phyloP scores from a whole-genome alignment of 164 flowering plant species.

The Stephania yunnanensis region DNA sequence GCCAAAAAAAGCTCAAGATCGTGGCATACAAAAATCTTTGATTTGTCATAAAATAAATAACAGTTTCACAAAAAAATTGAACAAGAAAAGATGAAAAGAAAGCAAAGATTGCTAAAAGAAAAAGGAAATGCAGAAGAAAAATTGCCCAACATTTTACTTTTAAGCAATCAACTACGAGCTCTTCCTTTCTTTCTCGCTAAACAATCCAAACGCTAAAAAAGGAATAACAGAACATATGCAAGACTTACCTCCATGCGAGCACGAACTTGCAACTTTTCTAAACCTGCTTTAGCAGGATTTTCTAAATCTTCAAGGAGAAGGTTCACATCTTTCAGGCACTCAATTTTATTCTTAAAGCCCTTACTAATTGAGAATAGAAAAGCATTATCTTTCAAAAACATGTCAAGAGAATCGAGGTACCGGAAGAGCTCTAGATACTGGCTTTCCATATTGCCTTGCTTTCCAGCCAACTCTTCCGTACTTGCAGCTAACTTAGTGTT shows the following conservation, averaged over 20 bases:
- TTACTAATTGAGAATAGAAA: conserved; percentile 31
- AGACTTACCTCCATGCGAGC: conserved; percentile 37
- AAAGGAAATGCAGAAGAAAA: too few species aligned
- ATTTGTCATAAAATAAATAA: too few species aligned
- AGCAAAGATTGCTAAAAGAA: too few species aligned
- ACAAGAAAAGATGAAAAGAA: too few species aligned
- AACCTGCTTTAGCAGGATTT: conserved; percentile 24
- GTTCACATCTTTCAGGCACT: conserved; percentile 50
- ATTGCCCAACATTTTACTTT: too few species aligned
- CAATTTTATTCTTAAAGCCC: conserved; percentile 40
- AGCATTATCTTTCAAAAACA: conserved; percentile 43
- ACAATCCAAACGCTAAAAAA: background rate
- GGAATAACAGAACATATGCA: background rate
- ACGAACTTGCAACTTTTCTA: conserved; percentile 21
- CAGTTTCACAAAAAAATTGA: too few species aligned
- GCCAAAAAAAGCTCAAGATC: too few species aligned
- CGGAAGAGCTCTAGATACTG: conserved; percentile 49
- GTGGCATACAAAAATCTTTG: too few species aligned
- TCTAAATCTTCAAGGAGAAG: conserved; percentile 37
- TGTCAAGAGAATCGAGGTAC: conserved; percentile 44
- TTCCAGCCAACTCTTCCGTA: conserved; percentile 55
- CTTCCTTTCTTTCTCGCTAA: too few species aligned
- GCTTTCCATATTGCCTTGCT: conserved; percentile 48
- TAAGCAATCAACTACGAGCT: too few species aligned
- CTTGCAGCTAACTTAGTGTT: conserved; percentile 24